A percentile compares a stretch with the other conserved stretches of the same genome.
phyloP scores from a whole-genome alignment of 306 rosid species.

The Corylus avellana region DNA sequence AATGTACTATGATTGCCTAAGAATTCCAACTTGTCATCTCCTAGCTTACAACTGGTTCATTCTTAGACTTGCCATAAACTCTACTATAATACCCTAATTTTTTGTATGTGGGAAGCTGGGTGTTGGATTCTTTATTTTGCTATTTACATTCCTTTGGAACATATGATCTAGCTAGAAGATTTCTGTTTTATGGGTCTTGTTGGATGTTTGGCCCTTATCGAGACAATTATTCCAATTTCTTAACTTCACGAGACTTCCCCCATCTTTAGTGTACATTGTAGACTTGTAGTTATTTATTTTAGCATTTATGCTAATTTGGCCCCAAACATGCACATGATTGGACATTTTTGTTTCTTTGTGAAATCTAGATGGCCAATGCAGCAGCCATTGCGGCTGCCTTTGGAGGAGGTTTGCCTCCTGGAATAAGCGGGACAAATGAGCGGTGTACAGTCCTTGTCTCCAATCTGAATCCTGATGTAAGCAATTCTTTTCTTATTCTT shows the following conservation, averaged over 20 bases:
- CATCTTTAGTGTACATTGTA: background rate
- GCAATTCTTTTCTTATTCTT: conserved; percentile 24
- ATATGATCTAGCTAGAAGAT: background rate
- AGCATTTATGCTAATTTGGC: background rate
- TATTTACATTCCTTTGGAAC: background rate
- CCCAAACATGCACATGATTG: background rate
- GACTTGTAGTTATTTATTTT: background rate
- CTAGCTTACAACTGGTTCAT: background rate
- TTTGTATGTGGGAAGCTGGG: background rate
- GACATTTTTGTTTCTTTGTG: conserved; percentile 11
- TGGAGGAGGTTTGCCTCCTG: conserved; percentile 97
- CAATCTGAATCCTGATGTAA: conserved; percentile 90
- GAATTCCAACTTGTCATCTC: background rate
- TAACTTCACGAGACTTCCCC: background rate
- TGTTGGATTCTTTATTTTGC: background rate
- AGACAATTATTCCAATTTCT: background rate
- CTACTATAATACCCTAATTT: background rate
- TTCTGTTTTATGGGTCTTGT: background rate
- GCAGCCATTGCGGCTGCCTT: conserved; percentile 92
- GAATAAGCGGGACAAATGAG: conserved; percentile 93
- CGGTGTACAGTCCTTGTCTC: conserved; percentile 94
- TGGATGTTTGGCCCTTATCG: background rate
- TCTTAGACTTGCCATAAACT: background rate
- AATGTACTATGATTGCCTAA: background rate
- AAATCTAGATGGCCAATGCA: conserved; percentile 78